Base-by-base conservation (phyloP, 345 rosid species). In the Dipteronia sinensis region DNA sequence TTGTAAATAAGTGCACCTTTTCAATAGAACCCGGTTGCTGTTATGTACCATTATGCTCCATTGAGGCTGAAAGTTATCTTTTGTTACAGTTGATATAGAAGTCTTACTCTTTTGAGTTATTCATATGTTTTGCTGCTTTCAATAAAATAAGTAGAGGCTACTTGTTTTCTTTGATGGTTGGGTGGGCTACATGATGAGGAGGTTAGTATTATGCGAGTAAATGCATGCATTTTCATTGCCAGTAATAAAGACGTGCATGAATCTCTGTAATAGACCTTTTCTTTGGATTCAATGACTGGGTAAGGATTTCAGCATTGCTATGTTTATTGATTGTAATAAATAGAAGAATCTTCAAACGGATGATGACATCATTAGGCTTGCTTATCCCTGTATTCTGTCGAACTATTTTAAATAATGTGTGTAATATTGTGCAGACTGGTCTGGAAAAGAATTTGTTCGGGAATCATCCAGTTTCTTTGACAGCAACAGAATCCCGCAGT, bases 401-500 rank as follows among this genome's bases (percentile, higher is more conserved):
- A 44, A 68, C 58, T 17, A 46, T 15, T 25, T 77, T 78, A 51
- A 62, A 40, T 69, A 17, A 23, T 80, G 15, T 61, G 20, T 74
- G 75, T 25, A 56, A 72, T 80, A 17, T 73, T 42, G 64, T 82
- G 83, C 95, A 94, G 98, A 90, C 90, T 83, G 98, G 97, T 51
- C 77, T 92, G 84, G 98, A 89, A 81, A 93, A 90, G 89, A 90
- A 89, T 82, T 81, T 96, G 83, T 86, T 92, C 77, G 98, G 99
- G 80, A 93, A 87, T 78, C 92, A 91, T 89, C 93, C 94, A 64
- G 88, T 89, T 85, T 90, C 97, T 76, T 86, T 89, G 73, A 70
- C 94, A 56, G 79, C 80, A 6, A 34, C 67, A 34, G 91, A 88
- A 81, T 72, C 86, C 81, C 85, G 78, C 69, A 86, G 82, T 74